Base-by-base conservation (phyloP, 345 rosid species). In the Schrenkiella parvula region DNA sequence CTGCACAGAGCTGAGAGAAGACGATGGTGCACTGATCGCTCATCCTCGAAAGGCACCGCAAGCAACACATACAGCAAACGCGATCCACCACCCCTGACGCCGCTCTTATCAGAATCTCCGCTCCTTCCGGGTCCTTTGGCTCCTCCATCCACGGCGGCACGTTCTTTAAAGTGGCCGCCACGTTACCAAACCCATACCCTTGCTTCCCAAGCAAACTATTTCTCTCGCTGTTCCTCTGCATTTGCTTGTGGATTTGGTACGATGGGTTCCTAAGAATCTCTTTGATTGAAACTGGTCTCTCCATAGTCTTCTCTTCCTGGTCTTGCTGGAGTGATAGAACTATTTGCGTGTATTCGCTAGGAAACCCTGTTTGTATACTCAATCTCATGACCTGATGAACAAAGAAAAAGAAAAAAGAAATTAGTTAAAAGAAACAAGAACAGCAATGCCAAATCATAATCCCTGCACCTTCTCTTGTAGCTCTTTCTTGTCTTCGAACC, bases 61-160 rank as follows among this genome's bases (percentile, higher is more conserved):
- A 71, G 87, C 82, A 91, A 84, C 97, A 93, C 90, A 86, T 81
- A 80, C 96, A 91, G 51, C 98, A 91, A 71, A 83, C 75, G 0
- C 81, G 80, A 59, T 78, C 77, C 15, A 84, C 77, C 71, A 88
- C 38, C 64, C 74, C 79, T 7, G 93, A 80, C 17, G 95, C 91
- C 2, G 80, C 97, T 68, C 81, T 87, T 13, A 84, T 66, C 54
- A 89, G 70, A 65, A 84, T 34, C 42, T 86, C 82, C 0, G 95
- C 80, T 53, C 88, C 84, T 62, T 85, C 89, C 0, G 80, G 71
- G 15, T 82, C 66, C 81, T 83, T 87, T 1, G 77, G 55, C 65
- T 87, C 95, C 68, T 87, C 89, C 5, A 6, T 39, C 73, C 90
- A 96, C 5, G 97, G 87, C 5, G 82, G 83, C 5, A 74, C 42